These are phyloP conservation scores for Ambrosia artemisiifolia DNA, from an alignment of 129 eudicot species.

Conservation along the genomic window DNA sequence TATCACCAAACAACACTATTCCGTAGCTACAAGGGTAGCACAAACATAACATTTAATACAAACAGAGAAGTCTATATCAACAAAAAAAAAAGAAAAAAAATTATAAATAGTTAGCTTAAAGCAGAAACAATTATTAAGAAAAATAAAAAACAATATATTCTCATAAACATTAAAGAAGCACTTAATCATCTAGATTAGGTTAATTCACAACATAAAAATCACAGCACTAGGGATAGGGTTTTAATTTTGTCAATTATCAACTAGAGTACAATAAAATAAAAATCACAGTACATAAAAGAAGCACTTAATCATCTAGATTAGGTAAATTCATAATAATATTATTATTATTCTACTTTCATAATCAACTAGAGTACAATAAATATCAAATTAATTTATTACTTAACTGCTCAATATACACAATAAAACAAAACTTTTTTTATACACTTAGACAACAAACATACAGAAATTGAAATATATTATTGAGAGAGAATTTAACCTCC, in stretches of 20 bases:
- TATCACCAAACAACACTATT: slow-evolving; percentile 10
- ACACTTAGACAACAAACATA: not conserved
- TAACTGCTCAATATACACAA: slow-evolving; percentile 24
- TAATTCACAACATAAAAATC: slow-evolving; percentile 1
- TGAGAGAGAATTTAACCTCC: slow-evolving; percentile 26
- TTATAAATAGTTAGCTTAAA: slow-evolving; percentile 6
- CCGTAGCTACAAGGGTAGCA: slow-evolving; percentile 1
- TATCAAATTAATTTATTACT: slow-evolving; percentile 4
- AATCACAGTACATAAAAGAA: too few species aligned
- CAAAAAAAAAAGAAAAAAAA: slow-evolving; percentile 12
- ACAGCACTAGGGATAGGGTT: slow-evolving; percentile 15
- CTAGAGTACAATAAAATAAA: not conserved
- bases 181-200: slow-evolving; percentile 12
- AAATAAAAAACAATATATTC: slow-evolving; percentile 5
- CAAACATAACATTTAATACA: not conserved
- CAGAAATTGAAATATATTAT: not conserved
- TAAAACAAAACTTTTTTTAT: slow-evolving; percentile 11
- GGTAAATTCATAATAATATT: slow-evolving; percentile 9
- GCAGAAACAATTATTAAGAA: not conserved
- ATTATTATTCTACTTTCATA: too few species aligned
- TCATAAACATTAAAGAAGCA: not conserved
- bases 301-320: slow-evolving; percentile 9
- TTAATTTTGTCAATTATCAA: not conserved
- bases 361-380: not conserved
- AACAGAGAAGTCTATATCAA: slow-evolving; percentile 25